Base-by-base conservation (phyloP, 768 basidiomycete species). In the Gyrodon lividus region DNA sequence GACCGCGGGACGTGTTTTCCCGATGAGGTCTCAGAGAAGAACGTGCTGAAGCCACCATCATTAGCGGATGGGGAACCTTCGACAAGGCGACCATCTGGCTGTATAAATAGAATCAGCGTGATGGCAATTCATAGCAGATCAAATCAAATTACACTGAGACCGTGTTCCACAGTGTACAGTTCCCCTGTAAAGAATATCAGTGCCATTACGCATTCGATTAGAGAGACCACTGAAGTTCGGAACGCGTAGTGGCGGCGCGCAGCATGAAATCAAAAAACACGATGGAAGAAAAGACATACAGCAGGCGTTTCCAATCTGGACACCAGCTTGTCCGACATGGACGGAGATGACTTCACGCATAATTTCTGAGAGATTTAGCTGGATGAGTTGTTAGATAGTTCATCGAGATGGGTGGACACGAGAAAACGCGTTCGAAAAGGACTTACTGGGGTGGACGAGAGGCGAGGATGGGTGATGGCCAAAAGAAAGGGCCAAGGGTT, bases 291-390 rank as follows among this genome's bases (percentile, higher is more conserved):
- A 22, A 45, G 44, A 88, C 91, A 79, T 76, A 92, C 96, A 97
- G 77, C 94, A 99, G 68, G 97, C 96, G 73, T 98, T 98, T 68
- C 96, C 95, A 65, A 93, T 90, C 79, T 93, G 91, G 63, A 91
- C 88, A 85, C 93, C 94, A 68, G 96, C 97, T 79, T 99, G 97
- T 67, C 96, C 96, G 70, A 98, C 95, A 76, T 98, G 93, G 69
- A 98, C 81, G 61, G 92, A 96, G 79, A 97, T 96, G 74, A 98
- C 94, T 87, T 92, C 89, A 80, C 89, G 87, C 89, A 92, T 92
- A 72, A 65, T 77, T 62, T 60, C 48, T 49, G 48, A 34, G 17
- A 37, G 24, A 28, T 52, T 40, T 59, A 46, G 48, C 60, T 63
- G 22, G 4, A 30, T 3, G 30, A 33, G 12, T 26, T 33, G n/a